Evolutionary conservation across 805 yeast species (phyloP).

Genomic region (Torulaspora maleeae): DNA sequence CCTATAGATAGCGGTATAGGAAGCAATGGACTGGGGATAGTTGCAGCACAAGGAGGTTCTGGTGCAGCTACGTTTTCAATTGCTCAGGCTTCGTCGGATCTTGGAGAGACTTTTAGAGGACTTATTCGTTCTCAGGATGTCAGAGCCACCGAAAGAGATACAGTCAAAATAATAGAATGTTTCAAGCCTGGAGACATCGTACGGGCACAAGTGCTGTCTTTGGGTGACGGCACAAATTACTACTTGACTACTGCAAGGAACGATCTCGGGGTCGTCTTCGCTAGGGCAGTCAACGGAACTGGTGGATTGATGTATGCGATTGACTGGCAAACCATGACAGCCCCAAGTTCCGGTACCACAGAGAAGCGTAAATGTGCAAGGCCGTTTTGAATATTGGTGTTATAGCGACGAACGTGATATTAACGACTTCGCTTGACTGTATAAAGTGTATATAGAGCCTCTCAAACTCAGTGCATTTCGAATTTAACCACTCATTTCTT

Average conservation of each 20-base stretch:
- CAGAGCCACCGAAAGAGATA: conserved; percentile 85
- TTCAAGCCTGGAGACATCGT: conserved; percentile 92
- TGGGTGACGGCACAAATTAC: conserved; percentile 92
- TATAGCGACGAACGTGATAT: not conserved
- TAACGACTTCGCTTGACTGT: not conserved
- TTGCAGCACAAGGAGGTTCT: conserved; percentile 51
- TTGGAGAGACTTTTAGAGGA: conserved; percentile 87
- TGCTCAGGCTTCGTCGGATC: conserved; percentile 53
- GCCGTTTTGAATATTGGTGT: conserved; percentile 53
- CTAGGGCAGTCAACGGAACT: conserved; percentile 57
- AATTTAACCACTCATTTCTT: conserved; percentile 3
- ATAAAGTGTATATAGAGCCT: conserved; percentile 2
- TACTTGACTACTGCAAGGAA: conserved; percentile 85
- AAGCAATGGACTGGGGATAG: conserved; percentile 43
- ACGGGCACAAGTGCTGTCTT: conserved; percentile 69
- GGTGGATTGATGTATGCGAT: conserved; percentile 81
- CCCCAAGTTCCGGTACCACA: conserved; percentile 64
- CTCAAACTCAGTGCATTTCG: not conserved
- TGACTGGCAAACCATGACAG: conserved; percentile 94
- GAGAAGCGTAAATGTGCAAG: conserved; percentile 91
- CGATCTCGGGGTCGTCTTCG: conserved; percentile 91
- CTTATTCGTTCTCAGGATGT: conserved; percentile 83
- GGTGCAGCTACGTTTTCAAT: conserved; percentile 44
- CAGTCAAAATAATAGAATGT: conserved; percentile 69
- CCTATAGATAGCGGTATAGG: conserved; percentile 65